Evolutionary conservation across 257 asterid species (phyloP).

Genomic region (Solanum clarkiae): DNA sequence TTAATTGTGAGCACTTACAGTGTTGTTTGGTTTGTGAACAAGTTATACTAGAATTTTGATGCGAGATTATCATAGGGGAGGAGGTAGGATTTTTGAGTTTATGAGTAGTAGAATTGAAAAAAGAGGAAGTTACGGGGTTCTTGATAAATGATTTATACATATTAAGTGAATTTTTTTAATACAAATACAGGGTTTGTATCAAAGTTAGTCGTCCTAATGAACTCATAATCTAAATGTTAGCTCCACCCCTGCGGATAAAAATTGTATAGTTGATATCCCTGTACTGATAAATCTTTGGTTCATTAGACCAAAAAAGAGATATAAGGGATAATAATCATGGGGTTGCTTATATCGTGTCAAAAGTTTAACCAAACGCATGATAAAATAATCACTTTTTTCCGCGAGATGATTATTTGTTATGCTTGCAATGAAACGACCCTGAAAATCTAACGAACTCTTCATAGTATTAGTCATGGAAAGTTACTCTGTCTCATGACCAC

Average conservation of each 20-base stretch:
- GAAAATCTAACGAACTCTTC: neutral
- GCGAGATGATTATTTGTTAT: neutral
- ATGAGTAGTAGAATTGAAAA: neutral
- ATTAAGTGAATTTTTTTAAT: neutral
- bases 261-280: neutral
- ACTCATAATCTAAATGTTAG: neutral
- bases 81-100: neutral
- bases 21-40: neutral
- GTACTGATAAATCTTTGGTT: neutral
- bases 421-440: neutral
- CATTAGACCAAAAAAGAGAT: neutral
- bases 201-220: neutral
- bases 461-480: neutral
- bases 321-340: neutral
- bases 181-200: neutral
- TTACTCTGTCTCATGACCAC: neutral
- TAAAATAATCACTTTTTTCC: neutral
- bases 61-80: neutral
- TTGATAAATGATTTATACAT: neutral
- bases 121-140: neutral
- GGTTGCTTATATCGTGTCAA: neutral
- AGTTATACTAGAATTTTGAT: neutral
- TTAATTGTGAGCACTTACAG: neutral
- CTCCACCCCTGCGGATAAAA: neutral
- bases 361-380: neutral